A percentile compares a stretch with the other conserved stretches of the same genome.
These are phyloP conservation scores for Ganoderma resinaceum DNA, from an alignment of 1,284 basidiomycete species.

Conservation along the genomic window DNA sequence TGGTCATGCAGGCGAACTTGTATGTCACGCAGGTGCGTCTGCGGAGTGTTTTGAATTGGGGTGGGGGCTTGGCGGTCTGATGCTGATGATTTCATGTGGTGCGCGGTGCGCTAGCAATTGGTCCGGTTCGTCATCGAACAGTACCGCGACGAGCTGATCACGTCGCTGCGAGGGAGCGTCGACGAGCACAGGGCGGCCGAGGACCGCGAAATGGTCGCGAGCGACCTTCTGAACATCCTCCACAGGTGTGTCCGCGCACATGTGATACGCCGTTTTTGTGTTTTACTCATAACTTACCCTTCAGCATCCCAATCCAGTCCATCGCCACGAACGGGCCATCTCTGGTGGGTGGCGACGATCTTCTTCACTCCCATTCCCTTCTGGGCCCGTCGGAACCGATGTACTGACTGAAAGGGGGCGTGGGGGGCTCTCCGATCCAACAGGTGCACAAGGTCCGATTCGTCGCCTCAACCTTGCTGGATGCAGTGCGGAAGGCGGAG, in stretches of 20 bases:
- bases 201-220: slow-evolving; percentile 77
- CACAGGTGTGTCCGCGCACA: slow-evolving; percentile 60
- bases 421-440: too few relatives aligned
- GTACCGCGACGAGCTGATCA: slow-evolving; percentile 83
- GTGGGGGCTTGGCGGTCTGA: background rate
- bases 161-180: slow-evolving; percentile 66
- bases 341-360: slow-evolving; percentile 53
- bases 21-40: slow-evolving; percentile 82
- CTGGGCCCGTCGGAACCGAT: slow-evolving; percentile 9
- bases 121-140: slow-evolving; percentile 90
- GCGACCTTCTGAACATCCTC: slow-evolving; percentile 82
- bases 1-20: slow-evolving; percentile 89
- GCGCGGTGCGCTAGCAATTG: slow-evolving; percentile 69
- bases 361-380: slow-evolving; percentile 4
- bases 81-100: background rate
- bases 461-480: slow-evolving; percentile 86
- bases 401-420: background rate
- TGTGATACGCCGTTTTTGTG: slow-evolving; percentile 10
- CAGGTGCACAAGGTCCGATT: slow-evolving; percentile 89
- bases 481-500: slow-evolving; percentile 84
- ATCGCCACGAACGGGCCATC: slow-evolving; percentile 89
- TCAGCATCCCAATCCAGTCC: slow-evolving; percentile 87
- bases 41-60: slow-evolving; percentile 48
- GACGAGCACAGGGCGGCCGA: slow-evolving; percentile 72
- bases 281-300: slow-evolving; percentile 20